Percentiles rank a stretch among this genome's conserved stretches.
Conservation (phyloP, 305 asterid species). For the Coffea humblotiana region DNA sequence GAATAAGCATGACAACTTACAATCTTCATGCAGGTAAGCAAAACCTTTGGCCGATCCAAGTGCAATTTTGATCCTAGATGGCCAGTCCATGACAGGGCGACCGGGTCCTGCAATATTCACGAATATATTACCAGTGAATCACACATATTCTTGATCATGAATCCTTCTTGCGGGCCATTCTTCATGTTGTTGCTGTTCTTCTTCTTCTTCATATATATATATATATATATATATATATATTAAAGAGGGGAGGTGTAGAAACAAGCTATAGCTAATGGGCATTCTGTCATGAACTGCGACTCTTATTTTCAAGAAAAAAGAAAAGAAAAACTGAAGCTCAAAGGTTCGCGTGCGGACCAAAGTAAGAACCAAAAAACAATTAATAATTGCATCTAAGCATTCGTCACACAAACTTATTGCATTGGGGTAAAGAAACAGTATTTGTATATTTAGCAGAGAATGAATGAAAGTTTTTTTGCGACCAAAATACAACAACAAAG, state of each 20-base stretch:
- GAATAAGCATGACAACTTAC: constrained; percentile 30
- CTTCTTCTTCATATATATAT: no score
- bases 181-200: background rate
- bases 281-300: no score
- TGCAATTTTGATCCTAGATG: constrained; percentile 67
- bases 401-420: background rate
- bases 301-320: no score
- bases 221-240: background rate
- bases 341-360: no score
- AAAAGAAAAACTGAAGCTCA: no score
- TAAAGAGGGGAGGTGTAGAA: no score
- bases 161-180: background rate
- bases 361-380: no score
- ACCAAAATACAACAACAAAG: background rate
- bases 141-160: background rate
- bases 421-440: background rate
- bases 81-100: constrained; percentile 68
- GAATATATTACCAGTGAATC: background rate
- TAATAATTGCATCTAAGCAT: no score
- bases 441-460: background rate
- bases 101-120: constrained; percentile 42
- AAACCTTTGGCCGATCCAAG: constrained; percentile 90
- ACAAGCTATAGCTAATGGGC: no score
- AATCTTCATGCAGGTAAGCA: constrained; percentile 92
- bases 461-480: no score